phyloP scores from a whole-genome alignment of 1,139 yeast genomes.

The Suhomyces bokatorum region DNA sequence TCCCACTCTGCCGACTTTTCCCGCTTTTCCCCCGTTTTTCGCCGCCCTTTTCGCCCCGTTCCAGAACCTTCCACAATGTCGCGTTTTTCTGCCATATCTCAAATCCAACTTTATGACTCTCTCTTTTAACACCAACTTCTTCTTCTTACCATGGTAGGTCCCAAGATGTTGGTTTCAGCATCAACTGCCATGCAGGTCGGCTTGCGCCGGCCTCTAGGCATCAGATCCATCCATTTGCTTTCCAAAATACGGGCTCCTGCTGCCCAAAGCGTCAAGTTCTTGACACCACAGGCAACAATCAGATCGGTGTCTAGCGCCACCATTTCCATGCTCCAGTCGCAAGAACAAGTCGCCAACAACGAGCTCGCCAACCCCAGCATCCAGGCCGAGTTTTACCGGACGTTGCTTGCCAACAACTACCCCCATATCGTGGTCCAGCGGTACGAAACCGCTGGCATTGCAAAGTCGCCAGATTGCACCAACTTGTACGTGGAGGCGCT shows the following conservation, averaged over 20 bases:
- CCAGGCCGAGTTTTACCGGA: constrained; percentile 81
- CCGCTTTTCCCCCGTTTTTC: background rate
- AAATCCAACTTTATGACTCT: background rate
- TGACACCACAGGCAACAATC: background rate
- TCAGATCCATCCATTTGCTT: constrained; percentile 3
- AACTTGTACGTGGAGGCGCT: constrained; percentile 78
- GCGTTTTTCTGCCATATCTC: constrained; percentile 2
- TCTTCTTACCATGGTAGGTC: constrained; percentile 6
- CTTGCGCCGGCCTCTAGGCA: constrained; percentile 1
- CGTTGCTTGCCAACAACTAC: constrained; percentile 71
- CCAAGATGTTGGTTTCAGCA: constrained; percentile 5
- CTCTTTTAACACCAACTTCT: background rate
- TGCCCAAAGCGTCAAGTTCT: background rate
- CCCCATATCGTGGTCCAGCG: constrained; percentile 93
- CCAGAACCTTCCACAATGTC: constrained; percentile 3
- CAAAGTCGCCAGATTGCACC: constrained; percentile 75
- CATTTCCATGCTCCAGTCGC: constrained; percentile 53
- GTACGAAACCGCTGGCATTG: constrained; percentile 89
- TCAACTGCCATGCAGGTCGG: constrained; percentile 2
- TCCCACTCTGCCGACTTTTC: background rate
- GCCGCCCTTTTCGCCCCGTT: background rate
- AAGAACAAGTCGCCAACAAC: constrained; percentile 81
- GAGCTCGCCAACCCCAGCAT: constrained; percentile 63
- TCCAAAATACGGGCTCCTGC: background rate
- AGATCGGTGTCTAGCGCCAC: constrained; percentile 24